These are phyloP conservation scores for Penicillium longicatenatum DNA, from an alignment of 495 filamentous ascomycete species.

Conservation along the genomic window DNA sequence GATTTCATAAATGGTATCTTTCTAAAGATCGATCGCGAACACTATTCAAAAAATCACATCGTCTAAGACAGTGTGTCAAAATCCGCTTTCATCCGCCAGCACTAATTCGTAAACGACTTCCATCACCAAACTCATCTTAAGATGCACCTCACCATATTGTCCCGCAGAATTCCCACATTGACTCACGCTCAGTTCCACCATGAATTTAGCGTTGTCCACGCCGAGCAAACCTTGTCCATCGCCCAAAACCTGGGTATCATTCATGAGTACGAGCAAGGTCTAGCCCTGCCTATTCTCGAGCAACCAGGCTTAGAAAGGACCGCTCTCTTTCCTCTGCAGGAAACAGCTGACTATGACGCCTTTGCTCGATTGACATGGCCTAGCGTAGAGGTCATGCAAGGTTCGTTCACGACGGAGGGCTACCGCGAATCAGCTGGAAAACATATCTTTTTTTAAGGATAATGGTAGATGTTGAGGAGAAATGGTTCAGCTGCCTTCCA, in stretches of 20 bases:
- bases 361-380: neutral
- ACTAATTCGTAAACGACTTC: too few species aligned
- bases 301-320: neutral
- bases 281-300: neutral
- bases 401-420: neutral
- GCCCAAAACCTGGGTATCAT: neutral
- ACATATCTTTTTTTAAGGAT: neutral
- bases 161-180: neutral
- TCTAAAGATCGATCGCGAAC: too few species aligned
- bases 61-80: too few species aligned
- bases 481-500: slow-evolving; percentile 1
- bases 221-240: neutral
- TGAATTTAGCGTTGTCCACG: neutral
- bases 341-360: neutral
- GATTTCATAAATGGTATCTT: too few species aligned
- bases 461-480: neutral
- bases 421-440: neutral
- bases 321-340: neutral
- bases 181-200: neutral
- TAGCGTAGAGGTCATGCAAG: neutral
- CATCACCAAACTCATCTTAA: neutral
- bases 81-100: too few species aligned
- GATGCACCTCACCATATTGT: neutral
- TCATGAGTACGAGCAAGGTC: neutral
- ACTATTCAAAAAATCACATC: too few species aligned